Evolutionary conservation across 192 early-diverging fungal species (phyloP).

Genomic region (Endogone sp.): DNA sequence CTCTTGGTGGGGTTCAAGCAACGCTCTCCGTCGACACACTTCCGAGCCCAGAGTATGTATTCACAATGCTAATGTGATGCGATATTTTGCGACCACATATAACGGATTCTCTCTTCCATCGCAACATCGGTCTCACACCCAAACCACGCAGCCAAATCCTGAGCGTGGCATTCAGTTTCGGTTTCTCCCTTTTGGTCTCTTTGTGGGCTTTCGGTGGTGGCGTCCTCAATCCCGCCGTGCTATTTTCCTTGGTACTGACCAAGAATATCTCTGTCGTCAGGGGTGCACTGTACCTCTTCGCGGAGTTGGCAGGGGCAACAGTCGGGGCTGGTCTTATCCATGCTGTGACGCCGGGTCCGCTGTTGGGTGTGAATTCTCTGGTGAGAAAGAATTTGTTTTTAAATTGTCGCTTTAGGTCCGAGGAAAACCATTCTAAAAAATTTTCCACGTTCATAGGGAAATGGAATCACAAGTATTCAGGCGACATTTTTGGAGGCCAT

Average conservation of each 20-base stretch:
- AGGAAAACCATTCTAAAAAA: too few species aligned
- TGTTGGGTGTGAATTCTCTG: constrained; percentile 33
- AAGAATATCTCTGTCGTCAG: constrained; percentile 40
- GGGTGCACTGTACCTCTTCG: constrained; percentile 48
- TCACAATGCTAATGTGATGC: too few species aligned
- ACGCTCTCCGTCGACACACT: neutral
- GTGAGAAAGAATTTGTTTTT: neutral
- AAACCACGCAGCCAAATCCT: constrained; percentile 15
- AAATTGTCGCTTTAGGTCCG: neutral
- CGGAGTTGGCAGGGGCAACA: constrained; percentile 56
- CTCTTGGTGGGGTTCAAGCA: constrained; percentile 33
- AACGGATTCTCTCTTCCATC: too few species aligned
- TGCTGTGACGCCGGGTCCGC: constrained; percentile 13
- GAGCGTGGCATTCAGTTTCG: constrained; percentile 39
- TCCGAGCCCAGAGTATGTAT: too few species aligned
- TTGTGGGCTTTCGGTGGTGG: constrained; percentile 50
- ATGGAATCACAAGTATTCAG: constrained; percentile 9
- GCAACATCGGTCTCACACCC: neutral
- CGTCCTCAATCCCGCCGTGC: constrained; percentile 62
- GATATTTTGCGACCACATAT: too few species aligned
- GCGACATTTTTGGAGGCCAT: constrained; percentile 12
- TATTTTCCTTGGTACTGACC: constrained; percentile 48
- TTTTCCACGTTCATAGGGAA: neutral
- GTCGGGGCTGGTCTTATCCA: constrained; percentile 38
- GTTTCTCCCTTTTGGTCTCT: constrained; percentile 35